A percentile compares a stretch with the other conserved stretches of the same genome.
Conservation (phyloP, 768 basidiomycete genomes). For the Hygrocybe coccinea region DNA sequence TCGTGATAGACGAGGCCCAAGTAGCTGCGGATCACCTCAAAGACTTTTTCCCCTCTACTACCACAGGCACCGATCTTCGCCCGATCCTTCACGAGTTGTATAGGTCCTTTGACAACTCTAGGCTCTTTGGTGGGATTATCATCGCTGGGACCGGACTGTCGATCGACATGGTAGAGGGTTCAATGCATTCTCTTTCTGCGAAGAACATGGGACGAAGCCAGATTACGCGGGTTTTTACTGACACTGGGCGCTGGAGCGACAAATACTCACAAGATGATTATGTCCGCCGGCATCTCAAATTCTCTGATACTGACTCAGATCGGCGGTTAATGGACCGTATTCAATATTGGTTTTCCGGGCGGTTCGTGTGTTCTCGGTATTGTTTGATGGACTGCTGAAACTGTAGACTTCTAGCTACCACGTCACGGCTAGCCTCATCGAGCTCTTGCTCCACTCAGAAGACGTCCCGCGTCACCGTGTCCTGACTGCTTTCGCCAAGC, state of each 20-base stretch:
- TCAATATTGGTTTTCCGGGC: slow-evolving; percentile 14
- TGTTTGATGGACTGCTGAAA: background rate
- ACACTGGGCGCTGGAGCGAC: slow-evolving; percentile 8
- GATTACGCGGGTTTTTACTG: slow-evolving; percentile 8
- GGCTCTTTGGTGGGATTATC: slow-evolving; percentile 9
- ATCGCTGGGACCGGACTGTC: slow-evolving; percentile 13
- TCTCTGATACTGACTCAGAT: slow-evolving; percentile 9
- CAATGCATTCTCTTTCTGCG: slow-evolving; percentile 5
- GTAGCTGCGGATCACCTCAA: slow-evolving; percentile 10
- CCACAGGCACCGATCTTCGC: slow-evolving; percentile 6
- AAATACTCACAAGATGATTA: slow-evolving; percentile 4
- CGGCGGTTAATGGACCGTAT: slow-evolving; percentile 17
- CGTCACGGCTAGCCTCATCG: slow-evolving; percentile 16
- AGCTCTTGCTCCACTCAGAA: slow-evolving; percentile 13
- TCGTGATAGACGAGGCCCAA: slow-evolving; percentile 11
- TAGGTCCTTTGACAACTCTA: slow-evolving; percentile 4
- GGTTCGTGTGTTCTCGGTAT: background rate
- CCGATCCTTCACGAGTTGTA: slow-evolving; percentile 10
- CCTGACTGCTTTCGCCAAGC: slow-evolving; percentile 12
- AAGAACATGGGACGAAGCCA: slow-evolving; percentile 1
- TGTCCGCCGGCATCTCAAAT: slow-evolving; percentile 3
- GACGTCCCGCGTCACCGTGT: slow-evolving; percentile 14
- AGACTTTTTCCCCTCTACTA: slow-evolving; percentile 11
- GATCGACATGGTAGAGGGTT: slow-evolving; percentile 9
- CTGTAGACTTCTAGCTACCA: slow-evolving; percentile 11